These are phyloP conservation scores for Xanthoconium separans DNA, from an alignment of 1,284 basidiomycete species.

Conservation along the genomic window DNA sequence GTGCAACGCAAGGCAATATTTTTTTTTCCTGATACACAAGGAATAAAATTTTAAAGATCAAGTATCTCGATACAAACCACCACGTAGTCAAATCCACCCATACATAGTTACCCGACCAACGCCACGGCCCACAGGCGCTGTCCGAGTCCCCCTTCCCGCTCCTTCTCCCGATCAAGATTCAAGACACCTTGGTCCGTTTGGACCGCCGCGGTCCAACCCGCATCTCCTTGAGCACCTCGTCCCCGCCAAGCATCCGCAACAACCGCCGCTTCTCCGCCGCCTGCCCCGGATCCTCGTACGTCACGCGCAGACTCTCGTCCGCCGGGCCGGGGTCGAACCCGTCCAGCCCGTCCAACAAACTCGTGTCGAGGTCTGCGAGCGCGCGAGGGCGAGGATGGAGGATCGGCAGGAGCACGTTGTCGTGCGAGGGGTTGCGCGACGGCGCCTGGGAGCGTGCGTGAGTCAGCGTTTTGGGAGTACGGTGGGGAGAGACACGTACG, in stretches of 20 bases:
- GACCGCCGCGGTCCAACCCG: constrained; percentile 12
- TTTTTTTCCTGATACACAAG: too few species aligned
- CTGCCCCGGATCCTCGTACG: constrained; percentile 68
- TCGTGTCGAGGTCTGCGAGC: constrained; percentile 28
- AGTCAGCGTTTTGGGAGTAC: background rate
- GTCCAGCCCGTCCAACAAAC: constrained; percentile 27
- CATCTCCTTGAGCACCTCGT: background rate
- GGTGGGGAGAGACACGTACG: constrained; percentile 31
- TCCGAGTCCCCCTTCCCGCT: too few species aligned
- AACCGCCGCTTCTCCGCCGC: constrained; percentile 53
- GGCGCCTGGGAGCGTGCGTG: constrained; percentile 25
- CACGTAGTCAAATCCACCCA: too few species aligned
- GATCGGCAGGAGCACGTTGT: constrained; percentile 10
- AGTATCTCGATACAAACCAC: too few species aligned
- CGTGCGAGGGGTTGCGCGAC: constrained; percentile 38
- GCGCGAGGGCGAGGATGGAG: constrained; percentile 18
- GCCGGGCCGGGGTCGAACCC: constrained; percentile 7
- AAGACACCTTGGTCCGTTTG: constrained; percentile 16
- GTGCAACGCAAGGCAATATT: too few species aligned
- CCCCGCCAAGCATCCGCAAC: constrained; percentile 35
- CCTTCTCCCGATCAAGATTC: background rate
- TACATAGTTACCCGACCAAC: too few species aligned
- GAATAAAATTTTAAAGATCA: too few species aligned
- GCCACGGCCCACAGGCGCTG: too few species aligned
- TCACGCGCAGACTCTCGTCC: constrained; percentile 53